Base-by-base conservation (phyloP, 371 early-diverging fungal genomes). In the Syncephalis plumigaleata region DNA sequence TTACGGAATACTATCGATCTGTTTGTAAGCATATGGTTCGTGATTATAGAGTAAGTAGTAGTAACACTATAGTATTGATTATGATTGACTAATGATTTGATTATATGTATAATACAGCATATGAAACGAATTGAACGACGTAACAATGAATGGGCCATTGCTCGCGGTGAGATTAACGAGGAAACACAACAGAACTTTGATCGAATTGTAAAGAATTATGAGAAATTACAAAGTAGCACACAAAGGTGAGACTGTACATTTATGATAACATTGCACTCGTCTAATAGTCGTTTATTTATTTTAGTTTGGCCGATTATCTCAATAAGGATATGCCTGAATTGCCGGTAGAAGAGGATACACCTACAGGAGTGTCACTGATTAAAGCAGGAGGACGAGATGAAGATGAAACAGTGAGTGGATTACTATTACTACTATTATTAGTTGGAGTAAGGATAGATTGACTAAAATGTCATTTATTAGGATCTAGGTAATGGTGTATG, bases 121-220 rank as follows among this genome's bases (percentile, higher is more conserved):
- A 65, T 95, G 37, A 66, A 75, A 55, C 79, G 75, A 49, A 63
- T 82, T 49, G 87, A 90, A 27, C 68, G 74, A 42, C 70, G 65
- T 21, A 87, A 87, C 46, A 75, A 87, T 44, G 84, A 91, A 46
- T 70, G 66, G 8, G 65, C 83, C 27, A 87, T 91, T 53, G 68
- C 80, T 15, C 73, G 81, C 21, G 93, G 93, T 15, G 81, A 83
- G 27, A 60, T 91, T 3, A 71, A 76, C 8, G 89, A 90, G 22
- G 91, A 87, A 22, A 71, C 71, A 9, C 81, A 86, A 52, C 81
- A 84, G 46, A 65, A 72, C 45, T 76, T 71, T 39, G 86, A 89
- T 56, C 81, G 80, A 39, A 68, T 67, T 9, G 52, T 67, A 31
- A 83, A 81, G 39, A 57, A 67, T 0, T 83, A 80, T 59, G 87